Base-by-base conservation (phyloP, 257 asterid species). In the Nicotiana tomentosiformis region DNA sequence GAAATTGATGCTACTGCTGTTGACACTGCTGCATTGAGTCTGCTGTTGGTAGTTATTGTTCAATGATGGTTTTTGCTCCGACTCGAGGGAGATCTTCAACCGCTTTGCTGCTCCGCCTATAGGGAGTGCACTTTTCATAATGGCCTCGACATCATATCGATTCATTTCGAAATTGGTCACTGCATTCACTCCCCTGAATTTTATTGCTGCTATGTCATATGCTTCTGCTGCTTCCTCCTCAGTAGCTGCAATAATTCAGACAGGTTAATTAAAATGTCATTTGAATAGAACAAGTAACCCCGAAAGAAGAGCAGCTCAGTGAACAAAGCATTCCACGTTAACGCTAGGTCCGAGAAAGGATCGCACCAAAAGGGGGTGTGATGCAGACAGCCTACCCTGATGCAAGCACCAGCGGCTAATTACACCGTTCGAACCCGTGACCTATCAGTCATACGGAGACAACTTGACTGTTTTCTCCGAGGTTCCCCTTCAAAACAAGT, bases 171-270 rank as follows among this genome's bases (percentile, higher is more conserved):
- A 91, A 57, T 91, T 91, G 1, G 95, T 91, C 4, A 91, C 95
- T 0, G 95, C 95, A 33, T 87, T 91, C 30, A 82, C 86, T 0
- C 95, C 93, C 69, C 95, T 49, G 83, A 91, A 91, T 82, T 91
- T 91, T 55, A 91, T 91, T 23, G 95, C 95, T 12, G 95, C 95
- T 3, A 91, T 85, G 87, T 91, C 95, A 61, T 91, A 91, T 15
- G 95, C 95, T 53, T 91, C 95, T 2, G 93, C 95, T 2, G 95
- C 95, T 83, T 91, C 95, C 83, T 91, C 95, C 83, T 91, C 93
- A 30, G 95, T 91, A 39, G 93, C 95, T 90, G 67, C 61, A 64
- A 77, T 12, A 18, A n/a, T 15, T 62, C n/a, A 12, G 7, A 35
- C 43, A 10, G 3, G 17, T 66, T 10, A 6, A 66, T 29, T 29